Conservation (phyloP, 805 yeast species). For the Candida nitratophila region DNA sequence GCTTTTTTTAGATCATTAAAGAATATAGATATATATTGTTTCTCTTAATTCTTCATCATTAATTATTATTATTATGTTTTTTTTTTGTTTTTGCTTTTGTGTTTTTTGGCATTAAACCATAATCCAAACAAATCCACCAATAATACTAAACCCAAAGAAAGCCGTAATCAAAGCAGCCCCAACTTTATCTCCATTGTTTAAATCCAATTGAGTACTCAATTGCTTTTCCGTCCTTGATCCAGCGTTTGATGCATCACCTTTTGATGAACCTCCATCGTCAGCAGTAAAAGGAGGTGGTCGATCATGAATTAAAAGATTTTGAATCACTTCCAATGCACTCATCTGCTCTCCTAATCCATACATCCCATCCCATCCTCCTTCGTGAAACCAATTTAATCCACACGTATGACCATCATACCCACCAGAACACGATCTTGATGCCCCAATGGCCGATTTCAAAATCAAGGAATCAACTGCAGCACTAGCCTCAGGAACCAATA, state of each 20-base stretch:
- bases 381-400: constrained; percentile 57
- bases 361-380: constrained; percentile 49
- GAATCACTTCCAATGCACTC: constrained; percentile 61
- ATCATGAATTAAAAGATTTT: constrained; percentile 36
- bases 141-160: constrained; percentile 28
- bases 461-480: constrained; percentile 31
- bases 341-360: constrained; percentile 80
- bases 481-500: constrained; percentile 53
- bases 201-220: constrained; percentile 29
- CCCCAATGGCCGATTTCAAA: constrained; percentile 51
- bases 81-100: too few relatives aligned
- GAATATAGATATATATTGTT: too few relatives aligned
- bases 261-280: constrained; percentile 20
- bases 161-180: constrained; percentile 68
- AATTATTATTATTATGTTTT: too few relatives aligned
- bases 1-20: too few relatives aligned
- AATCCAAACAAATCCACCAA: neutral
- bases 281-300: constrained; percentile 47
- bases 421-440: constrained; percentile 66
- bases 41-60: too few relatives aligned
- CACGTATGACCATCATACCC: constrained; percentile 73
- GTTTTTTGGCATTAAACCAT: neutral
- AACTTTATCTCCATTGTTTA: constrained; percentile 45
- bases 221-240: constrained; percentile 45
- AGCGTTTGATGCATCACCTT: constrained; percentile 50